Evolutionary conservation across 192 early-diverging fungal genomes (phyloP), one percentile per base, ranked within the genome.

Genomic region (Dispira simplex): DNA sequence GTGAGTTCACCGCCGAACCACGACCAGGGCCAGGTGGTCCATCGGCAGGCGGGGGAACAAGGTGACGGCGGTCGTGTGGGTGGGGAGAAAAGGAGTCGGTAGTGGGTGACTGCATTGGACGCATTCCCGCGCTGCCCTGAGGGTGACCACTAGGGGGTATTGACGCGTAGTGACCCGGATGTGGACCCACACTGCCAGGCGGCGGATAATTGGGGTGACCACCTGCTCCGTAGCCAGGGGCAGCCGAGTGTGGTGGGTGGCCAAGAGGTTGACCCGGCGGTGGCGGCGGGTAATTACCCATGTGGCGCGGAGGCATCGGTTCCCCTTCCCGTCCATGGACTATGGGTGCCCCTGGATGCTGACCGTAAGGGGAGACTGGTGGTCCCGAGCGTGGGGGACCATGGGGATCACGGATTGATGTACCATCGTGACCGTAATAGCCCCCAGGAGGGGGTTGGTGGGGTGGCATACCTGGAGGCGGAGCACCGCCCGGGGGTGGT

Each of bases 71-170:
- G 21, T 51, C 48, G 2, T 51, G 48, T 9, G 21, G 16, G 8
- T 51, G 48, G 18, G 48, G 48, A 20, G 48, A 8, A 51, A 51
- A 51, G 2, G 18, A 16, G 4, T 51, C 48, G 2, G 48, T 9
- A 51, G 48, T 51, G 16, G 48, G 48, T 51, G 48, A 51, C 48
- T 23, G 48, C 48, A 51, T 51, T 51, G 48, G 48, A 16, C 48
- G 48, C 4, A 16, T 23, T 23, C 55, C 55, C 20, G 21, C 55
- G 25, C 21, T 20, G 55, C 21, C 21, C n/a, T 57, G 55, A 20
- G 25, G 55, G 55, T 57, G 25, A 57, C 55, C 26, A 16, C n/a
- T 4, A 3, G n/a, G 26, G 21, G 55, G 55, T 20, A 16, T 16
- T 14, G 55, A 57, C 16, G 55, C 21, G 10, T 27, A 14, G 25